Evolutionary conservation across 1,139 yeast species (phyloP), one percentile per base, ranked within the genome.

Genomic region (Suhomyces chickasaworum): DNA sequence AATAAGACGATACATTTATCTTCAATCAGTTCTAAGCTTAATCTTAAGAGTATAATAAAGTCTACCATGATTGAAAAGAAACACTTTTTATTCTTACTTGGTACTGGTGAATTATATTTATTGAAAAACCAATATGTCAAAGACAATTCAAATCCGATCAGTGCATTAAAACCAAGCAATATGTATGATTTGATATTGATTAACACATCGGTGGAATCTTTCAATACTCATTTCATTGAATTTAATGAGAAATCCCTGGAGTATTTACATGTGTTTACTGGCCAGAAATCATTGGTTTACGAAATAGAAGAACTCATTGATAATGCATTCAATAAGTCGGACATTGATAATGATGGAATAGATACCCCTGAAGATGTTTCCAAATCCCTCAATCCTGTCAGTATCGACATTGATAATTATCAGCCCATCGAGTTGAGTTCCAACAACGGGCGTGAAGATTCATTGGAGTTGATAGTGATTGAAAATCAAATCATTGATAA

Each of bases 161-260:
- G 52, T 39, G 54, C 53, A 13, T 42, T 58, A 37, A 53, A 47
- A 35, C 55, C 62, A 38, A 63, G 63, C 39, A 69, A 67, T 46
- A 66, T 69, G 59, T 73, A 71, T 51, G 76, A 70, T 43, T 63
- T 75, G 54, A 64, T 69, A n/a, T 58, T 61, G 37, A 53, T 74
- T 15, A 59, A 60, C 34, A 49, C 60, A 1, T 62, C 64, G 1
- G 66, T 73, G 31, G 77, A 73, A 45, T 60, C 52, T 17, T 68
- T 71, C 49, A 64, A 65, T 42, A 57, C 68, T n/a, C 59, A 61
- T 41, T 44, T 53, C 9, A 59, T 65, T 7, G 53, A 50, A n/a
- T 57, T 60, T 39, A 54, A 52, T 39, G 51, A 53, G 6, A 48
- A 49, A 10, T 51, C 51, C 8, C 42, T 54, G 7, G 53, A 56